Percentiles rank a stretch among this genome's conserved stretches.
Evolutionary conservation across 208 protist genomes (phyloP).

Genomic region (Leishmania gerbilli): DNA sequence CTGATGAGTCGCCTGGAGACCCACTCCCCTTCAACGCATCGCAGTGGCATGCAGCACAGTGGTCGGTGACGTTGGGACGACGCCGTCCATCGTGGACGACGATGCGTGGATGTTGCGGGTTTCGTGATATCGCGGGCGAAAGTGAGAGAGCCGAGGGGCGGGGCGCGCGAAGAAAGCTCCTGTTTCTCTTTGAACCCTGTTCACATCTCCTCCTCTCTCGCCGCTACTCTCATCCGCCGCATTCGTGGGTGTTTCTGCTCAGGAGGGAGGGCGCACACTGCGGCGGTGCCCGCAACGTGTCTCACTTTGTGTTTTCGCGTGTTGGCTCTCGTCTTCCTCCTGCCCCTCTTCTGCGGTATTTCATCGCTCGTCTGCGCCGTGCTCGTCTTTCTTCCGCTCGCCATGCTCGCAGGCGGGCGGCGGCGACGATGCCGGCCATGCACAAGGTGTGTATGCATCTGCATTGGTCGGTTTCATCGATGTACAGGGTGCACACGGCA

Average conservation of each 20-base stretch:
- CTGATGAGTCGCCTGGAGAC: not conserved
- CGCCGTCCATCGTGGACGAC: not conserved
- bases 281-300: not conserved
- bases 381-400: not conserved
- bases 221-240: not conserved
- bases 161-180: not conserved
- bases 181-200: not conserved
- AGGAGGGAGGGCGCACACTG: not conserved
- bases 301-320: not conserved
- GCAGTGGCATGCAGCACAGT: no score
- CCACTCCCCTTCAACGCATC: constrained; percentile 1
- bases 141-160: not conserved
- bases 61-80: not conserved
- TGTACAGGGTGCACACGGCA: not conserved
- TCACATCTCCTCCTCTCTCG: not conserved
- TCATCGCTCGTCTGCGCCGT: not conserved
- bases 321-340: not conserved
- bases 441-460: not conserved
- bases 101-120: not conserved
- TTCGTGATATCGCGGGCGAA: not conserved
- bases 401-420: not conserved
- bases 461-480: not conserved
- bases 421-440: not conserved
- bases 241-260: not conserved
- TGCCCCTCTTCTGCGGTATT: not conserved